Evolutionary conservation across 1,139 yeast species (phyloP).

Genomic region (Scheffersomyces parashehatae): DNA sequence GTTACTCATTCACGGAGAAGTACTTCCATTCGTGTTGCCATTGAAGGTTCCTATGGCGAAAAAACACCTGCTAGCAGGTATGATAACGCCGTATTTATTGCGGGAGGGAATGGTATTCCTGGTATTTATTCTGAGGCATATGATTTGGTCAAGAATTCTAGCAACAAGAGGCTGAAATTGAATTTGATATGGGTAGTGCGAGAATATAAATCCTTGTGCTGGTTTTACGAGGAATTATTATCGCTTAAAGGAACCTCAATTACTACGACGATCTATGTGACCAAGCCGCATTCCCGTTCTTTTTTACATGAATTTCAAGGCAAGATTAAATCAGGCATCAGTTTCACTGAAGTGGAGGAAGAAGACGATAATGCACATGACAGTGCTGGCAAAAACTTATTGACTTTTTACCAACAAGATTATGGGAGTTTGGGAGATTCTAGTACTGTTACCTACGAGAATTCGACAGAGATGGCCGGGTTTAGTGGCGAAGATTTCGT

Average conservation of each 20-base stretch:
- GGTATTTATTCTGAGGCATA: slow-evolving; percentile 23
- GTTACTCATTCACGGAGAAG: slow-evolving; percentile 18
- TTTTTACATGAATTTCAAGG: slow-evolving; percentile 7
- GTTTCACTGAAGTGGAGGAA: neutral
- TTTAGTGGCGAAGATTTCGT: neutral
- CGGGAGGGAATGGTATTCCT: slow-evolving; percentile 31
- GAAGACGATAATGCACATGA: neutral
- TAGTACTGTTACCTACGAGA: slow-evolving; percentile 2
- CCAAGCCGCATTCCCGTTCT: slow-evolving; percentile 11
- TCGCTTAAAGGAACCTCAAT: slow-evolving; percentile 13
- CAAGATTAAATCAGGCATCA: neutral
- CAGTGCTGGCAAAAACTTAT: neutral
- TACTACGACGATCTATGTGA: slow-evolving; percentile 17
- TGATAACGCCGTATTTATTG: slow-evolving; percentile 23
- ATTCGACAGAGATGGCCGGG: neutral
- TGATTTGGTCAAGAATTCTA: slow-evolving; percentile 7
- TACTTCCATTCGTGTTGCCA: slow-evolving; percentile 19
- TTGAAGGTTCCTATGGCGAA: slow-evolving; percentile 28
- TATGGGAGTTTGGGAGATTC: neutral
- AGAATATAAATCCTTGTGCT: slow-evolving; percentile 16
- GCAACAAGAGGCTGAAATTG: slow-evolving; percentile 11
- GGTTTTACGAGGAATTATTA: slow-evolving; percentile 21
- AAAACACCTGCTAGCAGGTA: slow-evolving; percentile 17
- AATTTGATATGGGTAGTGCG: slow-evolving; percentile 23
- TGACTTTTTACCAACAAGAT: neutral